A percentile compares a stretch with the other conserved stretches of the same genome.
These are phyloP conservation scores for Hymenoscyphus linearis DNA, from an alignment of 2,329 filamentous ascomycete genomes.

Conservation along the genomic window DNA sequence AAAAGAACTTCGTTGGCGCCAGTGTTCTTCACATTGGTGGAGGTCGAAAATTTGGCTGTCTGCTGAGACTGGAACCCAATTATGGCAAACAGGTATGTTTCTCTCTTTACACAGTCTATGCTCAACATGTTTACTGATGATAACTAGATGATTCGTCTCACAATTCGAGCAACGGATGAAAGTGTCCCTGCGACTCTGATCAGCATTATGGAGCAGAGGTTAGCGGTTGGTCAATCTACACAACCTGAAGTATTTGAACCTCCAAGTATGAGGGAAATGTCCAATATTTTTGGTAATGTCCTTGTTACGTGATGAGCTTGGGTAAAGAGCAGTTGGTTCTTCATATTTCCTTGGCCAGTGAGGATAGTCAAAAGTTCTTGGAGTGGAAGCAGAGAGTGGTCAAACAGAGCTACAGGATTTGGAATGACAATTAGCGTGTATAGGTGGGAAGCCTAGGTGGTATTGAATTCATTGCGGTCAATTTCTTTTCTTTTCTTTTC, in stretches of 20 bases:
- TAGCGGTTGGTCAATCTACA: conserved; percentile 48
- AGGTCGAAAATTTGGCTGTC: conserved; percentile 87
- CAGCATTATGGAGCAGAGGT: conserved; percentile 80
- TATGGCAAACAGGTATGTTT: conserved; percentile 76
- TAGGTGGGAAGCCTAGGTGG: background rate
- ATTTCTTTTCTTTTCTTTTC: background rate
- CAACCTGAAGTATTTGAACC: conserved; percentile 18
- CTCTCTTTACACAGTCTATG: background rate
- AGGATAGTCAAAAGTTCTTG: background rate
- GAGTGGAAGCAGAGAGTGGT: background rate
- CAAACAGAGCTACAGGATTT: background rate
- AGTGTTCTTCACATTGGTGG: conserved; percentile 78
- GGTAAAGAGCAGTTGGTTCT: background rate
- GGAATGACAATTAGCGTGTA: background rate
- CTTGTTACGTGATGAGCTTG: conserved; percentile 22
- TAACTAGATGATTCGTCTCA: conserved; percentile 85
- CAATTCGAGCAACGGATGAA: conserved; percentile 90
- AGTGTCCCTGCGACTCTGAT: conserved; percentile 73
- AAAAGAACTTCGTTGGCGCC: conserved; percentile 88
- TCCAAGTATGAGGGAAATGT: conserved; percentile 29
- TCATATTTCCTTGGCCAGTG: background rate
- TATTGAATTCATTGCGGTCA: background rate
- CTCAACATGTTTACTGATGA: conserved; percentile 17
- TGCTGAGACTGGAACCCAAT: conserved; percentile 92
- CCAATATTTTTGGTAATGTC: conserved; percentile 31